A percentile compares a stretch with the other conserved stretches of the same genome.
Conservation (phyloP, 2,329 filamentous ascomycete species). For the Monascus ruber region DNA sequence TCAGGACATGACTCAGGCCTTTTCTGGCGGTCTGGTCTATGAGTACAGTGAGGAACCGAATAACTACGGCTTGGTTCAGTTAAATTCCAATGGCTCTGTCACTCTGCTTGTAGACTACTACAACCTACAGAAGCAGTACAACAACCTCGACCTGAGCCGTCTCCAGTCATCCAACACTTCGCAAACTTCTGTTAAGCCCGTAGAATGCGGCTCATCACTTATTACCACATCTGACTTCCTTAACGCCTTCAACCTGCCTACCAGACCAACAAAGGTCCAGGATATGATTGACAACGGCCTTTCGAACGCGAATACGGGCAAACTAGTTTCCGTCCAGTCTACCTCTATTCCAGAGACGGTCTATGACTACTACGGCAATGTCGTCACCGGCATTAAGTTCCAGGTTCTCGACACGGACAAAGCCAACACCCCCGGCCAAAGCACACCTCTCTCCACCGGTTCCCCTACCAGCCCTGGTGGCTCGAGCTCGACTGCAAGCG, state of each 20-base stretch:
- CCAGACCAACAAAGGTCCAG: slow-evolving; percentile 54
- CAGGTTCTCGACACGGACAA: slow-evolving; percentile 39
- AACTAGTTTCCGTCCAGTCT: slow-evolving; percentile 49
- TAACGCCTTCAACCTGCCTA: slow-evolving; percentile 68
- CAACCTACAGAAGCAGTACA: slow-evolving; percentile 64
- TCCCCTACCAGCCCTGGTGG: no score
- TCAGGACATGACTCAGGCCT: slow-evolving; percentile 44
- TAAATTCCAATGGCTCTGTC: slow-evolving; percentile 48
- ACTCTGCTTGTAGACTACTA: slow-evolving; percentile 55
- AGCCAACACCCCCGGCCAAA: slow-evolving; percentile 45
- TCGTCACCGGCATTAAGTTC: slow-evolving; percentile 54
- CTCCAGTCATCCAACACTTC: slow-evolving; percentile 54
- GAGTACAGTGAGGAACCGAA: slow-evolving; percentile 39
- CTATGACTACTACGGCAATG: slow-evolving; percentile 41
- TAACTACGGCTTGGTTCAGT: slow-evolving; percentile 47
- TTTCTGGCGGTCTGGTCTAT: slow-evolving; percentile 48
- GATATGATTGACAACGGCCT: slow-evolving; percentile 69
- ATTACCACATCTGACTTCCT: slow-evolving; percentile 58
- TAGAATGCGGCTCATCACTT: slow-evolving; percentile 53
- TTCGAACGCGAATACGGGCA: slow-evolving; percentile 49
- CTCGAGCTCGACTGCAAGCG: no score
- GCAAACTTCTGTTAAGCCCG: slow-evolving; percentile 44
- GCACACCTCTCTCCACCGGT: slow-evolving; percentile 17
- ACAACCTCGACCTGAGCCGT: slow-evolving; percentile 57
- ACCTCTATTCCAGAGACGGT: slow-evolving; percentile 49